Evolutionary conservation across 371 early-diverging fungal genomes (phyloP).

Genomic region (Apophysomyces elegans): DNA sequence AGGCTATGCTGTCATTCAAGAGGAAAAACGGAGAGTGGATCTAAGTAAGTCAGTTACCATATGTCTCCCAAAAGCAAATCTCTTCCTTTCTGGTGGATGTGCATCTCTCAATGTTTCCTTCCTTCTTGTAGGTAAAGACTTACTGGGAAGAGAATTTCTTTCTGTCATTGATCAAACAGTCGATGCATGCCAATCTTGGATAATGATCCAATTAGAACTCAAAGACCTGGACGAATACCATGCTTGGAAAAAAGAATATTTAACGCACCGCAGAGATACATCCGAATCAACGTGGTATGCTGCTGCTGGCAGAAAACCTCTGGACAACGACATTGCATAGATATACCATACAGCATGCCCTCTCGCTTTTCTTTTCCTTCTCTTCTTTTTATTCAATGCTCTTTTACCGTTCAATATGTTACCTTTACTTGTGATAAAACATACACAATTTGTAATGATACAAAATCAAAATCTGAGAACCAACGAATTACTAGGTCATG

Average conservation of each 20-base stretch:
- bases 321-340: not conserved
- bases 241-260: conserved; percentile 6
- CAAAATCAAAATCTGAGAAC: no score
- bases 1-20: not conserved
- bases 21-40: not conserved
- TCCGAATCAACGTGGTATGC: conserved; percentile 9
- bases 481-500: no score
- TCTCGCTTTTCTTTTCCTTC: not conserved
- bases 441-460: no score
- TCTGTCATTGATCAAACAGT: not conserved
- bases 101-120: no score
- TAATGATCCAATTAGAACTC: not conserved
- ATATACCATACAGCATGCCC: not conserved
- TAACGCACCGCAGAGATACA: not conserved
- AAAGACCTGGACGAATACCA: not conserved
- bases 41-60: not conserved
- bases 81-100: no score
- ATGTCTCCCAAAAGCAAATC: not conserved
- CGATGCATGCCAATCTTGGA: conserved; percentile 5
- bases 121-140: no score
- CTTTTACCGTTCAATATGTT: no score
- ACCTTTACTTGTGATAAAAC: no score
- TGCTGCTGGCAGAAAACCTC: conserved; percentile 4
- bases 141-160: conserved; percentile 6
- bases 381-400: not conserved